Evolutionary conservation across 208 protist species (phyloP).

Genomic region (Trichomonas gallinae): DNA sequence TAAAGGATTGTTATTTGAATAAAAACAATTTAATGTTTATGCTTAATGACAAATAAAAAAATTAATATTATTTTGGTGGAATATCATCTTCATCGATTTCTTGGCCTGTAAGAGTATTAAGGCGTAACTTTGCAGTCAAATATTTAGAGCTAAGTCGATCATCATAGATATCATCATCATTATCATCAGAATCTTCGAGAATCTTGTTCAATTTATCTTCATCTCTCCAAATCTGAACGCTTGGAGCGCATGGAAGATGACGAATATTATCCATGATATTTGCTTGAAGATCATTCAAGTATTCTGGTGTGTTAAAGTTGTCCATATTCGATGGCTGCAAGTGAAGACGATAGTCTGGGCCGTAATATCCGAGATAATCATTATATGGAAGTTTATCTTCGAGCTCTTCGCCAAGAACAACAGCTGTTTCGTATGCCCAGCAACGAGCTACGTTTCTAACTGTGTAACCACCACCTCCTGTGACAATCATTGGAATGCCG

Average conservation of each 20-base stretch:
- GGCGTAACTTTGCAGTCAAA: not conserved
- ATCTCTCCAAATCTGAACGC: not conserved
- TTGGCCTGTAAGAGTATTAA: not conserved
- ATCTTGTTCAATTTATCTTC: not conserved
- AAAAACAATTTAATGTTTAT: not conserved
- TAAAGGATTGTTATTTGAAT: not conserved
- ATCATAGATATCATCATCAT: not conserved
- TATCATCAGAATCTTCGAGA: not conserved
- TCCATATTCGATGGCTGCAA: constrained; percentile 20
- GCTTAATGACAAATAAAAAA: not conserved
- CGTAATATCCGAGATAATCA: constrained; percentile 73
- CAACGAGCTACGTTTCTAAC: constrained; percentile 68
- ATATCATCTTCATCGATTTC: not conserved
- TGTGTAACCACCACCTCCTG: constrained; percentile 72
- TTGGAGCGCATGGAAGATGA: not conserved
- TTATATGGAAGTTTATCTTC: constrained; percentile 63
- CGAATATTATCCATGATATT: not conserved
- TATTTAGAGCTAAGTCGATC: not conserved
- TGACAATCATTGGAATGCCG: constrained; percentile 53
- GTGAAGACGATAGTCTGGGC: constrained; percentile 58
- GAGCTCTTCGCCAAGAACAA: constrained; percentile 27
- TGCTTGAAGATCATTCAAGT: not conserved
- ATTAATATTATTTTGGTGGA: not conserved
- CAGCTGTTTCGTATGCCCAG: constrained; percentile 56
- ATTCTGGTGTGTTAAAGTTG: constrained; percentile 3